Percentiles rank a stretch among this genome's conserved stretches.
These are phyloP conservation scores for Prunus salicina DNA, from an alignment of 306 rosid genomes.

Conservation along the genomic window DNA sequence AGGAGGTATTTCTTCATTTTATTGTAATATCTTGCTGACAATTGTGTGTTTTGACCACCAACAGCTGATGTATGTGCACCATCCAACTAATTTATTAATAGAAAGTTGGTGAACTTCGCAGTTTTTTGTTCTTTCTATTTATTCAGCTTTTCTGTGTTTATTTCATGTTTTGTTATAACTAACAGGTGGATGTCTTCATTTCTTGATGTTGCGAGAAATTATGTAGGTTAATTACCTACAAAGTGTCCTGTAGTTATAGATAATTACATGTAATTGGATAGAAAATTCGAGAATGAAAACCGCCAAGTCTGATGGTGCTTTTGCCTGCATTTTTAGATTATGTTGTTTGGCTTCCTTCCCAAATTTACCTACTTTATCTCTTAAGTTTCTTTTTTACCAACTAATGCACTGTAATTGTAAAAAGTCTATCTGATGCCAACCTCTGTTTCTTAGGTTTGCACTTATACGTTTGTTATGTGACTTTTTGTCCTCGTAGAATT, in stretches of 20 bases:
- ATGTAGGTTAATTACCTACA: neutral
- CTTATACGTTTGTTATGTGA: neutral
- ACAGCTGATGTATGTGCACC: neutral
- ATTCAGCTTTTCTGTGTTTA: neutral
- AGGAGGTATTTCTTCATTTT: slow-evolving; percentile 47
- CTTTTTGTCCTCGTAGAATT: neutral
- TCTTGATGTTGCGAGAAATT: neutral
- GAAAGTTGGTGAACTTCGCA: neutral
- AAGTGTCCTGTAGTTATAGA: neutral
- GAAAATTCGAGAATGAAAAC: neutral
- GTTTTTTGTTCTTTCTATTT: slow-evolving; percentile 10
- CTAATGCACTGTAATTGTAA: neutral
- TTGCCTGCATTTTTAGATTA: neutral
- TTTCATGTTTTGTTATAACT: neutral
- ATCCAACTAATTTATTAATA: neutral
- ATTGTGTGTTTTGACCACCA: slow-evolving; percentile 7
- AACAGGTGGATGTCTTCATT: neutral
- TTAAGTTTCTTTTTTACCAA: slow-evolving; percentile 9
- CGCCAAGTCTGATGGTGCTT: neutral
- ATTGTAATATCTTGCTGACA: slow-evolving; percentile 1
- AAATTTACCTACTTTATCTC: slow-evolving; percentile 3
- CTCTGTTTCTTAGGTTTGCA: neutral
- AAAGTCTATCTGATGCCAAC: neutral
- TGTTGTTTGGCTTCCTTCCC: slow-evolving; percentile 15
- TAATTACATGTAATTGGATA: neutral